Evolutionary conservation across 768 basidiomycete species (phyloP), one percentile per base, ranked within the genome.

Genomic region (Mycena crocata): DNA sequence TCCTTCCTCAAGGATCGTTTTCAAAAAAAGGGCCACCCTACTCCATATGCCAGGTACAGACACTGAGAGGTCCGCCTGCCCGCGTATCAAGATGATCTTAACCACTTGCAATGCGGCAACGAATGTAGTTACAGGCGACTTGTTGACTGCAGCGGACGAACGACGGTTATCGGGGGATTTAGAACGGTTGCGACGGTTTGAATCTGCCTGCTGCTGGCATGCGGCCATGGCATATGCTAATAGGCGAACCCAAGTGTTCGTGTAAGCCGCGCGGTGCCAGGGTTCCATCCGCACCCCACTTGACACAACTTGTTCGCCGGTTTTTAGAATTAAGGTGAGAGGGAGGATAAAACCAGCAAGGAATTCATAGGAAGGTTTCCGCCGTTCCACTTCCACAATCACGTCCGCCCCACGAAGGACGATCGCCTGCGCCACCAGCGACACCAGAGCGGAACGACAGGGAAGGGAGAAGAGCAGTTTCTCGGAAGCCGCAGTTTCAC

Each of bases 281-380:
- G 80, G 62, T 51, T 89, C 86, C 3, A 80, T 74, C 69, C 78
- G 80, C 23, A 81, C 76, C 8, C 78, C 82, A 54, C 83, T 81
- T 8, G 79, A 74, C 17, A 78, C 74, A 52, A 87, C 72, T 31
- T 87, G 82, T 2, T 80, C 72, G 14, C 84, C 78, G 0, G 87
- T 88, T 71, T 85, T 85, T 71, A 93, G 77, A 1, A 78, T 74
- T 51, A 91, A 71, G 12, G 83, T 80, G 10, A 94, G 79, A 17
- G 91, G 92, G 10, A 93, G 79, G 13, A 93, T 77, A 13, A 94
- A 76, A 0, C 86, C 86, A 6, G 86, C 81, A n/a, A 93, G 81
- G 73, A 89, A 90, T 44, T 86, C 83, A 67, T 89, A 83, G 1
- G 88, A 86, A 0, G 89, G 84, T 0, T 76, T 73, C 23, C 83